Evolutionary conservation across 2,329 filamentous ascomycete genomes (phyloP).

Genomic region (Fragosphaeria purpurea): DNA sequence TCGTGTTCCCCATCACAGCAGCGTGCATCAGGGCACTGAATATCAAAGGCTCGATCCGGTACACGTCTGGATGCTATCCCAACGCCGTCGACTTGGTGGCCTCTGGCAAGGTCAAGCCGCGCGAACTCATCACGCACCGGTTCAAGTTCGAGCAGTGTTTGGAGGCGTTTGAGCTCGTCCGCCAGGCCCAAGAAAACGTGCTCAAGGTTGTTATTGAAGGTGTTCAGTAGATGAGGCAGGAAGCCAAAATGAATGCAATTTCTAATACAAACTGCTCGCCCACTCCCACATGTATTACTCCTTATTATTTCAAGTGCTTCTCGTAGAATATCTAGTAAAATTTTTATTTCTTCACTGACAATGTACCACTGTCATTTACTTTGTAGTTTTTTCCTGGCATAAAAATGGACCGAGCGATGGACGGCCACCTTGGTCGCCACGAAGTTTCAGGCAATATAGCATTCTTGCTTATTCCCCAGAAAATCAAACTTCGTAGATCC

Average conservation of each 20-base stretch:
- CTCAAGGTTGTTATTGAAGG: conserved; percentile 11
- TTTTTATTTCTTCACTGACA: too few relatives aligned
- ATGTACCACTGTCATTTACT: too few relatives aligned
- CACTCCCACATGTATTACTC: too few relatives aligned
- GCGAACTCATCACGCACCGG: conserved; percentile 25
- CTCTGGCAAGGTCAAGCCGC: conserved; percentile 31
- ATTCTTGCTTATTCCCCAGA: too few relatives aligned
- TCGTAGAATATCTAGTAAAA: too few relatives aligned
- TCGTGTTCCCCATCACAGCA: conserved; percentile 38
- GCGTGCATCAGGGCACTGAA: conserved; percentile 37
- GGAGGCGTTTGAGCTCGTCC: conserved; percentile 11
- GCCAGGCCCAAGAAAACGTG: conserved; percentile 6
- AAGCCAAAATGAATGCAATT: not conserved
- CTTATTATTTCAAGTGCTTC: too few relatives aligned
- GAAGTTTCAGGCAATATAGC: too few relatives aligned
- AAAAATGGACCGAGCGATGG: too few relatives aligned
- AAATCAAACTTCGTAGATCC: too few relatives aligned
- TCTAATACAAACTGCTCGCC: not conserved
- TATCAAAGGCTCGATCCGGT: conserved; percentile 37
- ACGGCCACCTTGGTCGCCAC: too few relatives aligned
- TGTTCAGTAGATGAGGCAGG: not conserved
- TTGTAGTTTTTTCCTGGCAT: too few relatives aligned
- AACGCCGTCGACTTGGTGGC: conserved; percentile 35
- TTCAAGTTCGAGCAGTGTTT: conserved; percentile 17
- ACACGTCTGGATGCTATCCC: conserved; percentile 39